These are phyloP conservation scores for Fonsecaea multimorphosa DNA, from an alignment of 2,329 filamentous ascomycete species.

Conservation along the genomic window DNA sequence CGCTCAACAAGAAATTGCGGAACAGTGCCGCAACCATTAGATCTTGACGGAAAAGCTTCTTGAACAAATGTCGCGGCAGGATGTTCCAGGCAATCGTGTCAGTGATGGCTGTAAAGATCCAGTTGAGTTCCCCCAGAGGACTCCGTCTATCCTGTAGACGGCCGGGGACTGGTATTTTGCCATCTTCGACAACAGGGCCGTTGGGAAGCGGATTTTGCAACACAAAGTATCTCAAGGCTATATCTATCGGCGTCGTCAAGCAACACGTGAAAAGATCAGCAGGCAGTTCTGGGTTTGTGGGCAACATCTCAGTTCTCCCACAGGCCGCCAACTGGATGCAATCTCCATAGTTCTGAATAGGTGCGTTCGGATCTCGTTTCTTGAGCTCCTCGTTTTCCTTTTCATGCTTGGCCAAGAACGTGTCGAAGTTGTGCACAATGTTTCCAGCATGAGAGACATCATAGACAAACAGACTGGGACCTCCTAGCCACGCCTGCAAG, in stretches of 20 bases:
- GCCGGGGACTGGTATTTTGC: constrained; percentile 81
- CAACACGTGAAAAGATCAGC: constrained; percentile 96
- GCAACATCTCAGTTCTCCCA: constrained; percentile 85
- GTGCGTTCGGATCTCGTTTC: constrained; percentile 73
- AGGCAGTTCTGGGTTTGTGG: constrained; percentile 90
- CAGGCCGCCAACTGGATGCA: constrained; percentile 94
- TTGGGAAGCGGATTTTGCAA: constrained; percentile 80
- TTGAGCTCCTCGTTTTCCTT: constrained; percentile 80
- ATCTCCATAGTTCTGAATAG: constrained; percentile 72
- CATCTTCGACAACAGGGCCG: constrained; percentile 76
- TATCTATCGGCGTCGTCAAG: constrained; percentile 94
- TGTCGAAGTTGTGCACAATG: constrained; percentile 92
- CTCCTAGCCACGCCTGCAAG: constrained; percentile 92
- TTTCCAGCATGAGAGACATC: constrained; percentile 97
- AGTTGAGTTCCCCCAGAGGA: constrained; percentile 93
- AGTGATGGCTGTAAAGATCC: constrained; percentile 99
- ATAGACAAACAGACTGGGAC: constrained; percentile 95
- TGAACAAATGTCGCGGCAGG: constrained; percentile 85
- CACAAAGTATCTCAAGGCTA: constrained; percentile 95
- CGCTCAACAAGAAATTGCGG: constrained; percentile 91
- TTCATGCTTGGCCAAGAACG: constrained; percentile 93
- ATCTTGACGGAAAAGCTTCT: constrained; percentile 96
- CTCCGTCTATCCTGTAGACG: constrained; percentile 91
- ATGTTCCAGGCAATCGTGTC: constrained; percentile 99
- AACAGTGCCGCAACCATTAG: constrained; percentile 99